Evolutionary conservation across 2,329 filamentous ascomycete species (phyloP), one percentile per base, ranked within the genome.

Genomic region (Akanthomyces muscarius): DNA sequence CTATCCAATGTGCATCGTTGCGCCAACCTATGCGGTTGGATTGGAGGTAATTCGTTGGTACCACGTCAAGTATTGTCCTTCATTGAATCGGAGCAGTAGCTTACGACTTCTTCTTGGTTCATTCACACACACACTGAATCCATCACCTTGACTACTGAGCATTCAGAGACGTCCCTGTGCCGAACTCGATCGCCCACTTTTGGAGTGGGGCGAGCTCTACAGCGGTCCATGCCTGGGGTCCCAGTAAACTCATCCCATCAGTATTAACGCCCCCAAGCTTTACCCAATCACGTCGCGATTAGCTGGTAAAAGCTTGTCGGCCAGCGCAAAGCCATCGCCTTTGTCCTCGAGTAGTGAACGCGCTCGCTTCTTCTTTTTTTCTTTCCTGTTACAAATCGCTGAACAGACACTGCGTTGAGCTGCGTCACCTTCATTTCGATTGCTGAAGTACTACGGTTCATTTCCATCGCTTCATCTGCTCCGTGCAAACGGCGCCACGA

Each of bases 231-330:
- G n/a, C n/a, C n/a, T n/a, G n/a, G n/a, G n/a, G n/a, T n/a, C n/a
- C n/a, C n/a, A n/a, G n/a, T n/a, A n/a, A n/a, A n/a, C n/a, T n/a
- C n/a, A n/a, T n/a, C n/a, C n/a, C n/a, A 21, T 21, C 21, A 21
- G 21, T 21, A 21, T 21, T 21, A 21, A 21, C 21, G 21, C 21
- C 21, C 38, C 50, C 45, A 36, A 47, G 58, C 41, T 54, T 53
- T 30, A 48, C 50, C 58, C 48, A 61, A 61, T 61, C 58, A 48
- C 48, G 58, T 53, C 58, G 58, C 58, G 58, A 61, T 28, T 61
- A 47, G 58, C 38, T 38, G 53, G 53, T 38, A 61, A 61, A 61
- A 61, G 58, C 58, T 53, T 47, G 58, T 53, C 57, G 16, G 13
- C 25, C n/a, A 33, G 11, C 14, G 21, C 18, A 47, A 45, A 25